Conservation (phyloP, 805 yeast species). For the Ogataea thermomethanolica region DNA sequence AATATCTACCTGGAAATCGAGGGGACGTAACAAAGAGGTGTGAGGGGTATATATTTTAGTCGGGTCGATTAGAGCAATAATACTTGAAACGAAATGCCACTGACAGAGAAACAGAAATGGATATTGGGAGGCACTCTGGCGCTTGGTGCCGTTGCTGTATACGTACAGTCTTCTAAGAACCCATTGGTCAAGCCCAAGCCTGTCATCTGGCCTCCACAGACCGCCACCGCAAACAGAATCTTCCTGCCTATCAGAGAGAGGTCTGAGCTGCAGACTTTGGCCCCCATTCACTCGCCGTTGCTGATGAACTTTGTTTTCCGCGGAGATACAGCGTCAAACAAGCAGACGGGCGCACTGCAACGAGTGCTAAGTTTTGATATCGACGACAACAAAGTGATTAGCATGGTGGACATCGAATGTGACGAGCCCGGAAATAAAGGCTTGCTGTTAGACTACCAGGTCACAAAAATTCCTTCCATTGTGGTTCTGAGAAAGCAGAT, state of each 20-base stretch:
- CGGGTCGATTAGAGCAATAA: constrained; percentile 1
- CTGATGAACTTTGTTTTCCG: constrained; percentile 67
- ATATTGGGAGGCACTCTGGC: constrained; percentile 28
- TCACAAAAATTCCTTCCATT: constrained; percentile 55
- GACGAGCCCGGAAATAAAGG: constrained; percentile 64
- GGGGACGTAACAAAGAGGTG: constrained; percentile 2
- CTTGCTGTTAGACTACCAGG: constrained; percentile 53
- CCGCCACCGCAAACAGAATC: constrained; percentile 35
- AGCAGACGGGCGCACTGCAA: constrained; percentile 60
- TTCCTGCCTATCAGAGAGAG: constrained; percentile 54
- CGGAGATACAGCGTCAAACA: constrained; percentile 61
- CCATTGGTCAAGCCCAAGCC: constrained; percentile 30
- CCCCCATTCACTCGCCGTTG: constrained; percentile 56
- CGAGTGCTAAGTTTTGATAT: constrained; percentile 47
- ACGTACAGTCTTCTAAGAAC: constrained; percentile 24
- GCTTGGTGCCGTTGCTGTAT: constrained; percentile 25
- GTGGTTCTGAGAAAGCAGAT: constrained; percentile 66
- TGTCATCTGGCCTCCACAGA: constrained; percentile 37
- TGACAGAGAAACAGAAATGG: constrained; percentile 31
- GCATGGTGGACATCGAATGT: constrained; percentile 67
- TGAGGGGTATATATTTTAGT: background rate
- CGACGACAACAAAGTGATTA: constrained; percentile 39
- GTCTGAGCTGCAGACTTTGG: constrained; percentile 54
- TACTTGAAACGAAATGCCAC: constrained; percentile 7
- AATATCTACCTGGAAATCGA: background rate